Conservation (phyloP, 176 grass and related monocot genomes). For the Aegilops longissima region DNA sequence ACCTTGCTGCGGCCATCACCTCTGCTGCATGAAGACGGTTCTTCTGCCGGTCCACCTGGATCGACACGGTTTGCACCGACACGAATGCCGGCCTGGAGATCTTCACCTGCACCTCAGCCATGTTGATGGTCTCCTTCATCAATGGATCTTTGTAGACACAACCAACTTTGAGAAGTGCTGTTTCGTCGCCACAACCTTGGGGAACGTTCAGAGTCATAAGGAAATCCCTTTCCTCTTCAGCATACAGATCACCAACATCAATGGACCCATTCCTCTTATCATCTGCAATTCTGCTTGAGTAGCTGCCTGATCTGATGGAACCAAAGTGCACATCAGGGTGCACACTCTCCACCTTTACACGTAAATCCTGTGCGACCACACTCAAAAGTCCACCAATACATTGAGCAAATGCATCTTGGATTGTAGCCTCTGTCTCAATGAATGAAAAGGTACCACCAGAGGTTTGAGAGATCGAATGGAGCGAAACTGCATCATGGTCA, state of each 20-base stretch:
- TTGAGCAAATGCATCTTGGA: slow-evolving; percentile 95
- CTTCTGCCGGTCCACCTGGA: slow-evolving; percentile 84
- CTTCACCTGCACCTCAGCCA: slow-evolving; percentile 61
- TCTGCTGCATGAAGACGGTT: slow-evolving; percentile 86
- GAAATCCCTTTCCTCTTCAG: slow-evolving; percentile 90
- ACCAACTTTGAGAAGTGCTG: slow-evolving; percentile 48
- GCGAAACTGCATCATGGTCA: slow-evolving; percentile 72
- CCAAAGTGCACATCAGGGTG: slow-evolving; percentile 60
- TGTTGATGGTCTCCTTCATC: slow-evolving; percentile 58
- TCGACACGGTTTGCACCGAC: slow-evolving; percentile 45
- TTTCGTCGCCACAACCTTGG: slow-evolving; percentile 49
- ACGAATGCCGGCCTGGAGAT: slow-evolving; percentile 65
- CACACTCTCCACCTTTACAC: slow-evolving; percentile 57
- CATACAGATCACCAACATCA: slow-evolving; percentile 81
- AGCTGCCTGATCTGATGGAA: slow-evolving; percentile 80
- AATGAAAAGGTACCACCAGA: slow-evolving; percentile 94
- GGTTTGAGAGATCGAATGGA: slow-evolving; percentile 88
- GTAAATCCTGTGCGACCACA: slow-evolving; percentile 72
- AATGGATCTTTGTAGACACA: slow-evolving; percentile 80
- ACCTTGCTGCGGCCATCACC: slow-evolving; percentile 75
- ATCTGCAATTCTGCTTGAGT: slow-evolving; percentile 52
- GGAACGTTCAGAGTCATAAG: slow-evolving; percentile 80
- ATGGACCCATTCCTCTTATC: slow-evolving; percentile 60
- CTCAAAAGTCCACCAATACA: slow-evolving; percentile 94
- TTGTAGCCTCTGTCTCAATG: slow-evolving; percentile 82